These are phyloP conservation scores for Aureobasidium sp. DNA, from an alignment of 2,329 filamentous ascomycete genomes.

Conservation along the genomic window DNA sequence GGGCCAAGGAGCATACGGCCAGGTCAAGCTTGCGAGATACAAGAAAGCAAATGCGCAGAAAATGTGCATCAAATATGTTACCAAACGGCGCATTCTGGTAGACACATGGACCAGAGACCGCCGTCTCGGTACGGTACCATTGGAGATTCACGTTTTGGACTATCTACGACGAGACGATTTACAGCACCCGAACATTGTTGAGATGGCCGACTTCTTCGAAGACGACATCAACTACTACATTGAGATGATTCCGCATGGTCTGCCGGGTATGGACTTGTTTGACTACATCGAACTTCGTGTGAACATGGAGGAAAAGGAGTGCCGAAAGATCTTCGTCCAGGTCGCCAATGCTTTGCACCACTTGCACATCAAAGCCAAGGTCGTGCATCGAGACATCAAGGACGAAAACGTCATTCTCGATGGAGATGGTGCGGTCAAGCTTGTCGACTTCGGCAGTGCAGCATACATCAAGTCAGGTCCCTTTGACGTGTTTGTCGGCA, in stretches of 20 bases:
- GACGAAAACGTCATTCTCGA: conserved; percentile 97
- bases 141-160: conserved; percentile 95
- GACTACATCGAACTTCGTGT: conserved; percentile 95
- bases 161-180: conserved; percentile 70
- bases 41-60: conserved; percentile 66
- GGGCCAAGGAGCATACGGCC: conserved; percentile 95
- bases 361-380: conserved; percentile 78
- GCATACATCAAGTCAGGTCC: conserved; percentile 97
- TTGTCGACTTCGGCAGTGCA: conserved; percentile 97
- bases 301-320: conserved; percentile 94
- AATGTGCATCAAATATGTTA: conserved; percentile 95
- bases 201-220: conserved; percentile 63
- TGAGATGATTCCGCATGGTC: conserved; percentile 89
- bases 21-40: conserved; percentile 88
- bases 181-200: conserved; percentile 57
- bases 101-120: conserved; percentile 97
- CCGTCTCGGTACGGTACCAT: conserved; percentile 81
- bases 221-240: conserved; percentile 95
- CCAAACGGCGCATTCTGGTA: conserved; percentile 89
- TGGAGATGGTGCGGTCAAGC: conserved; percentile 87
- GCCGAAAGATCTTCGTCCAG: conserved; percentile 89
- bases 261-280: conserved; percentile 97
- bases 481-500: conserved; percentile 98
- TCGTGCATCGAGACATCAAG: conserved; percentile 97
- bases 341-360: conserved; percentile 85